Evolutionary conservation across 2,329 filamentous ascomycete genomes (phyloP).

Genomic region (Davidsoniella eucalypti): DNA sequence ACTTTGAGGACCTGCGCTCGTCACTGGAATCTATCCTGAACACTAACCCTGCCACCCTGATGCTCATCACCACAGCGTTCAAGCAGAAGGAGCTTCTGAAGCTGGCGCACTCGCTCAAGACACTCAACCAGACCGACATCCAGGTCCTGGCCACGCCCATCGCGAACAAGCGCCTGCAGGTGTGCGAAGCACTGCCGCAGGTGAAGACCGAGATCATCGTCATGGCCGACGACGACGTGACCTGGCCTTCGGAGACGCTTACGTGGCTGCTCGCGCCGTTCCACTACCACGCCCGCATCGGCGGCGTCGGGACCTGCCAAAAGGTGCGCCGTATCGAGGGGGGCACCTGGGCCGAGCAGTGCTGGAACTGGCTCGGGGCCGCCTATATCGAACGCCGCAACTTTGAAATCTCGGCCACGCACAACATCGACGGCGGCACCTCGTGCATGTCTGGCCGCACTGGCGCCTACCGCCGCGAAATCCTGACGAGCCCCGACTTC

Average conservation of each 20-base stretch:
- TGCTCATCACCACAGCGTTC: conserved; percentile 74
- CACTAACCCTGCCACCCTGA: conserved; percentile 53
- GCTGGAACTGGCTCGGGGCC: conserved; percentile 82
- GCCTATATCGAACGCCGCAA: conserved; percentile 88
- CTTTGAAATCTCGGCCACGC: conserved; percentile 91
- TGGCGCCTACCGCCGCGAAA: conserved; percentile 78
- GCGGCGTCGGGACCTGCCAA: conserved; percentile 86
- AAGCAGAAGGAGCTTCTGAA: conserved; percentile 53
- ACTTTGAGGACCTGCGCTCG: conserved; percentile 64
- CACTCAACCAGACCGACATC: conserved; percentile 43
- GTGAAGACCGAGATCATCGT: conserved; percentile 73
- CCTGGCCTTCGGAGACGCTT: conserved; percentile 72
- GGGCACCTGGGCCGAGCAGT: conserved; percentile 39
- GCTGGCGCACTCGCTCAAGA: conserved; percentile 36
- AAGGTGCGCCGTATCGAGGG: conserved; percentile 55
- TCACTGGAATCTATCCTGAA: conserved; percentile 65
- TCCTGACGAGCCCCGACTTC: conserved; percentile 72
- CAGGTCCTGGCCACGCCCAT: conserved; percentile 62
- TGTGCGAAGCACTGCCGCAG: conserved; percentile 76
- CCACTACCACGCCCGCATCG: conserved; percentile 56
- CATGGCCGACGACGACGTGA: conserved; percentile 91
- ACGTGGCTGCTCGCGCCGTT: conserved; percentile 90
- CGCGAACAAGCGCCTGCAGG: conserved; percentile 89
- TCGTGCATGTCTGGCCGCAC: conserved; percentile 93
- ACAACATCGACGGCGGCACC: conserved; percentile 87